Percentiles rank a stretch among this genome's conserved stretches.
Conservation (phyloP, 768 basidiomycete species). For the Hericium rajendrae region DNA sequence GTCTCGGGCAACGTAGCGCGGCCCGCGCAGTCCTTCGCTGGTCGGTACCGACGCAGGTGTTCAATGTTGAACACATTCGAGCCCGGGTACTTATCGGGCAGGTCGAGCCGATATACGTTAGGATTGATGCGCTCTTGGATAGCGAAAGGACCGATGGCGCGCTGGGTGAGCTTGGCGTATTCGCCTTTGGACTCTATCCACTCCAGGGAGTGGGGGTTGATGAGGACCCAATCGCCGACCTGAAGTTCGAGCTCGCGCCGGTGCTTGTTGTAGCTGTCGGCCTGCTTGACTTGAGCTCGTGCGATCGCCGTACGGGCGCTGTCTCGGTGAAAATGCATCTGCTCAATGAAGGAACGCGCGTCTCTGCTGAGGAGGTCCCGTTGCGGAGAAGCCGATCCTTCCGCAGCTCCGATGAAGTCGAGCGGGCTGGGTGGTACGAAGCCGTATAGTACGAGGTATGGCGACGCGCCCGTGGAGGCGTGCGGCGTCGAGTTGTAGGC, state of each 20-base stretch:
- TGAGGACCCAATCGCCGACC: conserved; percentile 15
- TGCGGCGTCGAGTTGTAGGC: conserved; percentile 13
- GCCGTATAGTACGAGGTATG: conserved; percentile 10
- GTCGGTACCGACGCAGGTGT: conserved; percentile 15
- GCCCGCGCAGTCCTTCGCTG: conserved; percentile 11
- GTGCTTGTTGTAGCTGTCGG: conserved; percentile 11
- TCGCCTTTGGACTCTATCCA: conserved; percentile 11
- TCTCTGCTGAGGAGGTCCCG: no score
- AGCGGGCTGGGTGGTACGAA: no score
- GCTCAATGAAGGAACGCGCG: not conserved
- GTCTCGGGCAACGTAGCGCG: not conserved
- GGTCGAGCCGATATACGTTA: conserved; percentile 12
- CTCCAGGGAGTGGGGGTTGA: conserved; percentile 17
- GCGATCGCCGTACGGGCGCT: conserved; percentile 9
- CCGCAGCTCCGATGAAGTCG: not conserved
- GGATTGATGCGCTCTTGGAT: conserved; percentile 16
- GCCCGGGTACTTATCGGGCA: conserved; percentile 14
- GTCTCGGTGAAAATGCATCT: conserved; percentile 1
- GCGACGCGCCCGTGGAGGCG: conserved; percentile 8
- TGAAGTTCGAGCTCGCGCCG: conserved; percentile 8
- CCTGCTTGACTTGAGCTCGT: conserved; percentile 9
- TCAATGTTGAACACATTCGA: conserved; percentile 17
- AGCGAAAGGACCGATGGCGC: conserved; percentile 17
- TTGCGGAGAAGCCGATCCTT: no score
- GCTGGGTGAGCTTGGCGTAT: conserved; percentile 16